Evolutionary conservation across 768 basidiomycete genomes (phyloP).

Genomic region (Amanita pallidorosea): DNA sequence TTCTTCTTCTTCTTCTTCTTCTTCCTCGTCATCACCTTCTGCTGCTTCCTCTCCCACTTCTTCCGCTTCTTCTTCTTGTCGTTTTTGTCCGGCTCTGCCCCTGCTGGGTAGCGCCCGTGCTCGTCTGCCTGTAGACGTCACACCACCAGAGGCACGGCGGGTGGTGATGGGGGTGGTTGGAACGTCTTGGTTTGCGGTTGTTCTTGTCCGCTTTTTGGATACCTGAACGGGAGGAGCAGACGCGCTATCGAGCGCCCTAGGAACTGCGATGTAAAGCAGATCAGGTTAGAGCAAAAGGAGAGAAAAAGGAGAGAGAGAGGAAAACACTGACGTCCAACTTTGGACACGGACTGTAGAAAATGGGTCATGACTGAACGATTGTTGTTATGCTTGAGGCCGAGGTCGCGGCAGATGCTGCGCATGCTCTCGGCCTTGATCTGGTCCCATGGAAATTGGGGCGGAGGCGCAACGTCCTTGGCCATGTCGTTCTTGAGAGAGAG

Average conservation of each 20-base stretch:
- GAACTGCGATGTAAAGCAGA: background rate
- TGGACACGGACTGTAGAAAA: background rate
- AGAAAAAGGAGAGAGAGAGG: too few relatives aligned
- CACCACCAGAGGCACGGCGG: background rate
- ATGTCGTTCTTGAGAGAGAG: background rate
- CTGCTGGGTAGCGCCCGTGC: background rate
- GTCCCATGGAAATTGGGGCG: constrained; percentile 1
- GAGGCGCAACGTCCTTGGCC: background rate
- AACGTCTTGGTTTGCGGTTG: background rate
- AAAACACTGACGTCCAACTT: constrained; percentile 3
- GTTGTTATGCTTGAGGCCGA: background rate
- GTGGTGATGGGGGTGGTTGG: background rate
- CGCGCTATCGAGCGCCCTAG: background rate
- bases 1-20: background rate
- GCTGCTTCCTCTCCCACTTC: background rate
- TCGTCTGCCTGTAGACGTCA: background rate
- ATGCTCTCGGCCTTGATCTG: constrained; percentile 2
- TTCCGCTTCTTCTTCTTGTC: background rate
- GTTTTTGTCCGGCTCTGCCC: background rate
- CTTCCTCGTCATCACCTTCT: background rate
- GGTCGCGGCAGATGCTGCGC: constrained; percentile 4
- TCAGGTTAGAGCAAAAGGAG: too few relatives aligned
- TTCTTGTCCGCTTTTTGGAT: background rate
- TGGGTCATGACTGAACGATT: background rate
- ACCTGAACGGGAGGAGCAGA: background rate